phyloP scores from a whole-genome alignment of 805 yeast species.

The Monosporozyma aquatica region DNA sequence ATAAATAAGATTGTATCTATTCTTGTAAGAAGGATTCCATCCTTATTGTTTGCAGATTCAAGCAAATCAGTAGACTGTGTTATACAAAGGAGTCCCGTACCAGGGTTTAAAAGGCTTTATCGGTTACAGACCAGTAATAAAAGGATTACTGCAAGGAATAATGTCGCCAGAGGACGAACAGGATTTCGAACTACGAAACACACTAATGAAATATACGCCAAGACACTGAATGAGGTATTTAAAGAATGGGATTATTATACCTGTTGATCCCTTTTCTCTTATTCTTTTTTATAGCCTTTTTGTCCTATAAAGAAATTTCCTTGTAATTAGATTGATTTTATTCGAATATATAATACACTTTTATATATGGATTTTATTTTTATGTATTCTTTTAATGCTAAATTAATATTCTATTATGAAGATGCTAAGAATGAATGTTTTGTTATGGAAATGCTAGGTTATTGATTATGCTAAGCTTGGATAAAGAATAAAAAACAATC shows the following conservation, averaged over 20 bases:
- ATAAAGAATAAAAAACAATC: not conserved
- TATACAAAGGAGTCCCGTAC: conserved; percentile 20
- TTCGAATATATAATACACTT: not conserved
- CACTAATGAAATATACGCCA: conserved; percentile 20
- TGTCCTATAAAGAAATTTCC: no score
- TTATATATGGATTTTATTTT: not conserved
- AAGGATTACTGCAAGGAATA: no score
- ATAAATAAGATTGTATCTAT: conserved; percentile 11
- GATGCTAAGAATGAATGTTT: no score
- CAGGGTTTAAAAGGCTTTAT: conserved; percentile 27
- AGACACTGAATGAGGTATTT: conserved; percentile 21
- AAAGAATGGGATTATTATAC: conserved; percentile 23
- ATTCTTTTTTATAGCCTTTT: no score
- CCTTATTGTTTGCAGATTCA: conserved; percentile 14
- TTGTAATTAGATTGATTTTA: no score
- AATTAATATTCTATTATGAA: no score
- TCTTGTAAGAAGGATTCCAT: conserved; percentile 16
- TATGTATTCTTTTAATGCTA: conserved; percentile 1
- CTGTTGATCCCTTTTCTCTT: no score
- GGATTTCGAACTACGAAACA: conserved; percentile 23
- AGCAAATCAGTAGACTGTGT: conserved; percentile 23
- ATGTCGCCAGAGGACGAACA: no score
- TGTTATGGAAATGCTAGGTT: no score
- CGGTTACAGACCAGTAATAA: conserved; percentile 29
- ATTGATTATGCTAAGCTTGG: no score